Evolutionary conservation across 345 rosid genomes (phyloP).

Genomic region (Alliaria petiolata): DNA sequence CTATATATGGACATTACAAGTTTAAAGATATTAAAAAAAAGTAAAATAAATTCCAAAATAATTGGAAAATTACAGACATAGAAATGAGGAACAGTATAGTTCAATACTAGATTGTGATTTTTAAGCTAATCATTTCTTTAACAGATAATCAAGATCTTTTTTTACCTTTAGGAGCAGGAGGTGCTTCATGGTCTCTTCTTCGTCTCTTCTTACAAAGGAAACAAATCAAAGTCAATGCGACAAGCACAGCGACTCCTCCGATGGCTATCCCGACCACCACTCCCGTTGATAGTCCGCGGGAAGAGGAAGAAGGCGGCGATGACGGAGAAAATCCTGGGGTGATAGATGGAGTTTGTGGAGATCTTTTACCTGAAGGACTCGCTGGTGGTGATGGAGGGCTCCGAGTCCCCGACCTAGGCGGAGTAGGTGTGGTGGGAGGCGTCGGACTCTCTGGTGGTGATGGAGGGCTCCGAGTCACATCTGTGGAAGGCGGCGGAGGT

Average conservation of each 20-base stretch:
- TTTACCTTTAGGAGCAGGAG: slow-evolving; percentile 15
- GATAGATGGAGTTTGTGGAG: slow-evolving; percentile 16
- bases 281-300: slow-evolving; percentile 38
- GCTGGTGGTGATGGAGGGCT: slow-evolving; percentile 14
- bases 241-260: slow-evolving; percentile 45
- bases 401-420: background rate
- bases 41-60: background rate
- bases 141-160: background rate
- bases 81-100: background rate
- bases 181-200: slow-evolving; percentile 40
- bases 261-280: slow-evolving; percentile 55
- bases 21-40: background rate
- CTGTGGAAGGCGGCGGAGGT: too few species aligned
- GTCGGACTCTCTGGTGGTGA: too few species aligned
- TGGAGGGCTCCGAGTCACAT: too few species aligned
- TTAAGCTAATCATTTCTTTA: too few species aligned
- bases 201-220: slow-evolving; percentile 47
- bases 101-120: background rate
- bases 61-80: background rate
- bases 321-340: slow-evolving; percentile 23
- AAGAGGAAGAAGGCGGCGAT: slow-evolving; percentile 17
- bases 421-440: too few species aligned
- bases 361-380: background rate
- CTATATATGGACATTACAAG: background rate
- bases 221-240: slow-evolving; percentile 39